phyloP scores from a whole-genome alignment of 2,329 filamentous ascomycete species.

The Talaromyces albobiverticillius region DNA sequence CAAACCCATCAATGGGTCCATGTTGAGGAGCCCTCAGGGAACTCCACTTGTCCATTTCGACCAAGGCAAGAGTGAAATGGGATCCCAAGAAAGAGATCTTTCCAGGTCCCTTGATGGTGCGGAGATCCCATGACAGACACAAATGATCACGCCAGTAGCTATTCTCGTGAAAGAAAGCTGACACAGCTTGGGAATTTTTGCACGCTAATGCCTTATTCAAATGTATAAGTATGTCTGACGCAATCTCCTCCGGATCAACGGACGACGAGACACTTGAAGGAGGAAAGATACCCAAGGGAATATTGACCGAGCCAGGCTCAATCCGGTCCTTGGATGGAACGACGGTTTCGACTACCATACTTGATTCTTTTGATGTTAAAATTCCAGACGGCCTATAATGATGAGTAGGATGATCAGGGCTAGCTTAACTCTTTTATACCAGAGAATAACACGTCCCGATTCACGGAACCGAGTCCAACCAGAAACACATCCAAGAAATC shows the following conservation, averaged over 20 bases:
- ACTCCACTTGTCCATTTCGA: conserved; percentile 48
- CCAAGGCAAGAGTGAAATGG: conserved; percentile 40
- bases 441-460: too few species aligned
- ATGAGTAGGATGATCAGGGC: too few species aligned
- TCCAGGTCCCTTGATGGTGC: conserved; percentile 48
- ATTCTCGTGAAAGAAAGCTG: conserved; percentile 48
- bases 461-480: too few species aligned
- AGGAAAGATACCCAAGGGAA: conserved; percentile 45
- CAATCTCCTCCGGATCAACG: conserved; percentile 40
- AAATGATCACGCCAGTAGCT: conserved; percentile 61
- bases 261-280: conserved; percentile 25
- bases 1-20: conserved; percentile 49
- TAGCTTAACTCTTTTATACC: too few species aligned
- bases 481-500: too few species aligned
- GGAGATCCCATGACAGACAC: conserved; percentile 54
- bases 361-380: too few species aligned
- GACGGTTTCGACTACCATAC: too few species aligned
- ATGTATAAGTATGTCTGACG: conserved; percentile 32
- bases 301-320: conserved; percentile 56
- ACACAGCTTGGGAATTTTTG: conserved; percentile 32
- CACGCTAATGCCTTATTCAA: conserved; percentile 40
- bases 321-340: conserved; percentile 25
- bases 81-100: conserved; percentile 35
- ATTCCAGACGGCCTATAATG: too few species aligned
- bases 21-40: conserved; percentile 44